phyloP scores from a whole-genome alignment of 2,329 filamentous ascomycete species.

The Macrophomina tecta region DNA sequence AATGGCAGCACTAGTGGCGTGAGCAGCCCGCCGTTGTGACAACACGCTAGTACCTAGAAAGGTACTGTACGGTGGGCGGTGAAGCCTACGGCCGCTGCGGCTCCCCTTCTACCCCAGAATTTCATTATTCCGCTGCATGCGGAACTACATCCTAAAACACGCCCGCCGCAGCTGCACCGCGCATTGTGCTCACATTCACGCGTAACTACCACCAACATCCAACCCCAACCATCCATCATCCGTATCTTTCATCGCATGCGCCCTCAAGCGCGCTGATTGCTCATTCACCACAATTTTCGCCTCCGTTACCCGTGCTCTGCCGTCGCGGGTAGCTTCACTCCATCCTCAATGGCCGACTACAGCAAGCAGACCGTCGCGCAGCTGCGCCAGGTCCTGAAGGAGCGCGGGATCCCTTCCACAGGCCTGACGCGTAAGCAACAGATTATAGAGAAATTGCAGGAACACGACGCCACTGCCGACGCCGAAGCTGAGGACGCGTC shows the following conservation, averaged over 20 bases:
- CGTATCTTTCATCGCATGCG: not conserved
- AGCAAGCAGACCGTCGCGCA: conserved; percentile 54
- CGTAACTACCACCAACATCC: not conserved
- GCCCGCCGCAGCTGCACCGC: conserved; percentile 1
- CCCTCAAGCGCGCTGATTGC: not conserved
- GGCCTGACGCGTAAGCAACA: conserved; percentile 56
- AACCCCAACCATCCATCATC: too few relatives aligned
- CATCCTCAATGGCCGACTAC: conserved; percentile 48
- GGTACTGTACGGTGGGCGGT: not conserved
- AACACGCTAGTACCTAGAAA: too few relatives aligned
- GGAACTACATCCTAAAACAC: conserved; percentile 2
- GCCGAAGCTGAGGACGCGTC: conserved; percentile 14
- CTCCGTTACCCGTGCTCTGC: not conserved
- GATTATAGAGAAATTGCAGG: conserved; percentile 53
- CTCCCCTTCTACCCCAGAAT: conserved; percentile 22
- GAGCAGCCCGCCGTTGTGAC: not conserved
- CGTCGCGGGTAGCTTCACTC: not conserved
- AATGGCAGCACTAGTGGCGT: not conserved
- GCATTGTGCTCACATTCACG: not conserved
- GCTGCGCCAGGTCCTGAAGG: conserved; percentile 53
- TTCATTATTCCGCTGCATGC: conserved; percentile 10
- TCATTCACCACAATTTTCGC: not conserved
- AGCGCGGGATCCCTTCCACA: conserved; percentile 52
- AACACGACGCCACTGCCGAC: conserved; percentile 35
- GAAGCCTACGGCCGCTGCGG: conserved; percentile 1